A percentile compares a stretch with the other conserved stretches of the same genome.
Evolutionary conservation across 2,329 filamentous ascomycete species (phyloP).

Genomic region (Aspergillus aculeatus): DNA sequence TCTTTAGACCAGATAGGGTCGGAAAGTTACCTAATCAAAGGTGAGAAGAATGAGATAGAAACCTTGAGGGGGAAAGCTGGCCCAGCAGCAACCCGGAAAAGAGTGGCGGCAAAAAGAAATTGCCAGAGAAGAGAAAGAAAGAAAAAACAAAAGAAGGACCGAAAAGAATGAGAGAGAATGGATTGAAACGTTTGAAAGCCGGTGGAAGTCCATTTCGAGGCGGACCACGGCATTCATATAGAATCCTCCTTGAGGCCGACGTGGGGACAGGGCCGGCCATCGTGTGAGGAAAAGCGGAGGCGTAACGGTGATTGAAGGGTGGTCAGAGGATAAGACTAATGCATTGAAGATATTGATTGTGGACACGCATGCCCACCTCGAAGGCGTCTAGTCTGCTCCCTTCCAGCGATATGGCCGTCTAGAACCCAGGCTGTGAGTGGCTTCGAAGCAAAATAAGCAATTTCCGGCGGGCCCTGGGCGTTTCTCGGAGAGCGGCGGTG

Average conservation of each 20-base stretch:
- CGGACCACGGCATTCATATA: constrained; percentile 14
- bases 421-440: constrained; percentile 8
- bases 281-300: not conserved
- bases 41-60: constrained; percentile 12
- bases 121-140: not conserved
- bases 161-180: constrained; percentile 6
- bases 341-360: constrained; percentile 17
- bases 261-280: not conserved
- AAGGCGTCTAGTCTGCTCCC: not conserved
- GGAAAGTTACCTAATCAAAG: not conserved
- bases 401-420: not conserved
- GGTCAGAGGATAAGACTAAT: constrained; percentile 10
- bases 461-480: constrained; percentile 4
- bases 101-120: constrained; percentile 11
- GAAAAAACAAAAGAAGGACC: constrained; percentile 9
- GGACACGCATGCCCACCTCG: constrained; percentile 4
- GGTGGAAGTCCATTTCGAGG: constrained; percentile 2
- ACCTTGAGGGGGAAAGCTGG: constrained; percentile 10
- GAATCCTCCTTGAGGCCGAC: not conserved
- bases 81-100: constrained; percentile 18
- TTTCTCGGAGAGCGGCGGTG: constrained; percentile 1
- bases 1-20: not conserved
- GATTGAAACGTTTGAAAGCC: constrained; percentile 1
- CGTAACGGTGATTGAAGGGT: constrained; percentile 11
- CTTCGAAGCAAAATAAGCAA: constrained; percentile 13